Percentiles rank a stretch among this genome's conserved stretches.
phyloP scores from a whole-genome alignment of 306 rosid species.

The Lagenaria siceraria region DNA sequence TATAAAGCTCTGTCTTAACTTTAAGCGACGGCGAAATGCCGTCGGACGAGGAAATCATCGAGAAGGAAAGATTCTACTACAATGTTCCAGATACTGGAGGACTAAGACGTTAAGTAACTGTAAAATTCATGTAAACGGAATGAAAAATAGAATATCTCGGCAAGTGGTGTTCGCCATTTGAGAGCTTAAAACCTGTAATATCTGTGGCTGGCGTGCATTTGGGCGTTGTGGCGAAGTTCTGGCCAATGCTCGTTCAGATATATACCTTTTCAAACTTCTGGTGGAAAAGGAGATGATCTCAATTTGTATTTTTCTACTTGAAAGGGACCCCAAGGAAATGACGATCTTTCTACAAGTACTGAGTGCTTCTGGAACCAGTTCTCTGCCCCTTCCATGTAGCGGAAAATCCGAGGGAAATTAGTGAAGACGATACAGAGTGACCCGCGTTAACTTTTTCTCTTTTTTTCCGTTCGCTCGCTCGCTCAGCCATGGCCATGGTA shows the following conservation, averaged over 20 bases:
- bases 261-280: not conserved
- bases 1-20: conserved; percentile 25
- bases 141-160: not conserved
- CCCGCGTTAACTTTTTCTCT: too few species aligned
- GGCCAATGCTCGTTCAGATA: conserved; percentile 8
- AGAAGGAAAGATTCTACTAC: not conserved
- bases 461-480: too few species aligned
- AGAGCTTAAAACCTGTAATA: not conserved
- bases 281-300: not conserved
- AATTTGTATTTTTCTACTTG: not conserved
- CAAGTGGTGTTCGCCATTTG: not conserved
- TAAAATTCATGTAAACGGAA: not conserved
- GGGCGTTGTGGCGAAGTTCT: conserved; percentile 34
- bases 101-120: not conserved
- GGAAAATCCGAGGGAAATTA: not conserved
- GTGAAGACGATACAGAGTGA: not conserved
- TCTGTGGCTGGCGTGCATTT: conserved; percentile 23
- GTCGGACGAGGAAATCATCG: conserved; percentile 39
- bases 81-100: not conserved
- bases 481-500: too few species aligned
- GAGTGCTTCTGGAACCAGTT: not conserved
- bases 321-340: not conserved
- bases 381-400: not conserved
- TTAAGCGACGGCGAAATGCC: conserved; percentile 28
- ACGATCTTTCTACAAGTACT: not conserved